Conservation (phyloP, 768 basidiomycete species). For the Suillus americanus region DNA sequence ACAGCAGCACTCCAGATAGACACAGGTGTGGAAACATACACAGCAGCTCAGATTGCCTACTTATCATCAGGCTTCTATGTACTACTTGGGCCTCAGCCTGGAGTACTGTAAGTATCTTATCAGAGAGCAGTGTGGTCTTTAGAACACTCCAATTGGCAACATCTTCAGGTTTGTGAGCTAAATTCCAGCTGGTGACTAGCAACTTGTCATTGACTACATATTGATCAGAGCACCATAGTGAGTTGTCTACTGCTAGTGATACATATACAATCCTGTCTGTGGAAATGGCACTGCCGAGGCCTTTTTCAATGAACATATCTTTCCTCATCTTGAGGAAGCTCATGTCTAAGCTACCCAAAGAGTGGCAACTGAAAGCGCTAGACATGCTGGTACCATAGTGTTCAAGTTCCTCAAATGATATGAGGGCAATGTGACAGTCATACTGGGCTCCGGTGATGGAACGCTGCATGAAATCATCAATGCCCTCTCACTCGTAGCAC, state of each 20-base stretch:
- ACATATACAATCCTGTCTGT: slow-evolving; percentile 76
- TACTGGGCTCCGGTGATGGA: slow-evolving; percentile 87
- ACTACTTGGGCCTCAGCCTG: background rate
- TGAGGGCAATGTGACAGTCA: slow-evolving; percentile 39
- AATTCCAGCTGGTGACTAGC: background rate
- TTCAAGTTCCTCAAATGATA: slow-evolving; percentile 38
- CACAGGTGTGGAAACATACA: slow-evolving; percentile 6
- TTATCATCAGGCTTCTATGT: too few relatives aligned
- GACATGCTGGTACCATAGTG: slow-evolving; percentile 55
- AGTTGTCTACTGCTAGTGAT: slow-evolving; percentile 57
- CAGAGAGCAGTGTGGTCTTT: background rate
- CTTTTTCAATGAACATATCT: slow-evolving; percentile 59
- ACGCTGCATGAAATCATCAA: slow-evolving; percentile 89
- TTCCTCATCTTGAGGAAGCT: slow-evolving; percentile 55
- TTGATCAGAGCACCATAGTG: background rate
- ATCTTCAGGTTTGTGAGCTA: background rate
- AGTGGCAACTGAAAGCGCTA: slow-evolving; percentile 48
- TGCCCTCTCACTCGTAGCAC: slow-evolving; percentile 38
- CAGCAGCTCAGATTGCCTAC: too few relatives aligned
- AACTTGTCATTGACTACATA: background rate
- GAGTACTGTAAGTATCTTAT: background rate
- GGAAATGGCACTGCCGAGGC: slow-evolving; percentile 57
- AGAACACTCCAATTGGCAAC: background rate
- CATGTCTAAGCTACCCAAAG: slow-evolving; percentile 34
- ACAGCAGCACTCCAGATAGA: background rate